phyloP scores from a whole-genome alignment of 495 filamentous ascomycete species.

The Penicillium lagena region DNA sequence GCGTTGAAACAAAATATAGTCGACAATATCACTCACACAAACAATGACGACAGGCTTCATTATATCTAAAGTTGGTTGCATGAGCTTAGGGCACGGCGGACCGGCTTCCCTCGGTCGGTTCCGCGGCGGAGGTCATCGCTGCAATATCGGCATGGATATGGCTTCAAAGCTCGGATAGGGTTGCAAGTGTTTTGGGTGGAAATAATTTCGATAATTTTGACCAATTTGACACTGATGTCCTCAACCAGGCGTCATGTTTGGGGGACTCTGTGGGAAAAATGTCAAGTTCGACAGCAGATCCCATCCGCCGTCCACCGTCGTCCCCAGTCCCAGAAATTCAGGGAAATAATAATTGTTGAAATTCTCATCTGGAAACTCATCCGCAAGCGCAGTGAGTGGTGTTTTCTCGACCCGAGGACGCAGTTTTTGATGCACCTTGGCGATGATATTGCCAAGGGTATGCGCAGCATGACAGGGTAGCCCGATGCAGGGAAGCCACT shows the following conservation, averaged over 20 bases:
- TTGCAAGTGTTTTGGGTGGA: too few species aligned
- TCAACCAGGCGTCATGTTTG: too few species aligned
- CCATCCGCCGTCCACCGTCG: constrained; percentile 20
- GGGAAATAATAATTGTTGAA: constrained; percentile 24
- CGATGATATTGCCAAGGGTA: constrained; percentile 34
- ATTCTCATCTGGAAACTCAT: constrained; percentile 9
- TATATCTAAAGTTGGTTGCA: neutral
- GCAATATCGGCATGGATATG: constrained; percentile 1
- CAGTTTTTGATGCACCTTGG: constrained; percentile 18
- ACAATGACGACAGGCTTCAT: too few species aligned
- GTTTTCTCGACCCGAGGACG: constrained; percentile 8
- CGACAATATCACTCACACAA: too few species aligned
- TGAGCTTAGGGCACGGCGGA: constrained; percentile 10
- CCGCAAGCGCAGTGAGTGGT: constrained; percentile 1
- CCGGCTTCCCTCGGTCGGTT: constrained; percentile 23
- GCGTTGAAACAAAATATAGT: too few species aligned
- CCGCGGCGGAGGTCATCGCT: constrained; percentile 4
- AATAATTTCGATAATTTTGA: too few species aligned
- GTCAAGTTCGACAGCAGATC: constrained; percentile 16
- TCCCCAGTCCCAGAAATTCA: constrained; percentile 21
- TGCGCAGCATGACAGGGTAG: constrained; percentile 39
- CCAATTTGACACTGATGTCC: too few species aligned
- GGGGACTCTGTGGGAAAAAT: constrained; percentile 15
- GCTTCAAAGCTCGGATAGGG: constrained; percentile 7
- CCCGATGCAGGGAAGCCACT: constrained; percentile 39